These are phyloP conservation scores for Phytophthora ramorum DNA, from an alignment of 352 stramenopile genomes.

Conservation along the genomic window DNA sequence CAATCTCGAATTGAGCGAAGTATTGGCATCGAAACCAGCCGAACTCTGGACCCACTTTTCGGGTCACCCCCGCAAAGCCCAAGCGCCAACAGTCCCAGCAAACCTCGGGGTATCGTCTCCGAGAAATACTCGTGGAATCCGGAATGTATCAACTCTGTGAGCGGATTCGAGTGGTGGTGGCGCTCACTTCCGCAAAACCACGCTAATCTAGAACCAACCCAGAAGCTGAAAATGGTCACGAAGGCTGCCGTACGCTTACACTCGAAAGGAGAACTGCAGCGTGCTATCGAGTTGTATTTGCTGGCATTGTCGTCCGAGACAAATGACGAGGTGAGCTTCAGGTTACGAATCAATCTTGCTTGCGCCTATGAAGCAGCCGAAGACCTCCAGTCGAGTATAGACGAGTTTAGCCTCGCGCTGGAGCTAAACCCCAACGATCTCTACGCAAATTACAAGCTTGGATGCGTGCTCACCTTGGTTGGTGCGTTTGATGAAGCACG, in stretches of 20 bases:
- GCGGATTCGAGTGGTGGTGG: conserved; percentile 87
- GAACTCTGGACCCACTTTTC: conserved; percentile 36
- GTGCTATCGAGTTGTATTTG: conserved; percentile 75
- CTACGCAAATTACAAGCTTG: conserved; percentile 73
- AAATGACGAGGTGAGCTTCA: conserved; percentile 65
- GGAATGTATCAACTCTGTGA: conserved; percentile 79
- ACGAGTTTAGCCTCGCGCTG: conserved; percentile 55
- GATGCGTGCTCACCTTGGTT: conserved; percentile 43
- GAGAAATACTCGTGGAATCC: conserved; percentile 79
- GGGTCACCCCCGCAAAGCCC: conserved; percentile 47
- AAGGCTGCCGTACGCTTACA: conserved; percentile 77
- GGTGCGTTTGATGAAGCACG: conserved; percentile 52
- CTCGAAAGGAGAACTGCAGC: conserved; percentile 63
- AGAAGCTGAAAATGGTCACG: conserved; percentile 85
- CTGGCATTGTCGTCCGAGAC: conserved; percentile 63
- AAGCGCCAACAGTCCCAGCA: conserved; percentile 24
- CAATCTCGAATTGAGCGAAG: conserved; percentile 24
- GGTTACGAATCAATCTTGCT: conserved; percentile 72
- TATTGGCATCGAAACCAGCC: background rate
- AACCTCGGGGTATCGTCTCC: conserved; percentile 48
- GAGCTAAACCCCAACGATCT: conserved; percentile 49
- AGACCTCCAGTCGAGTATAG: conserved; percentile 42
- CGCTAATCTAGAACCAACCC: conserved; percentile 59
- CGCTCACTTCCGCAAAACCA: conserved; percentile 73
- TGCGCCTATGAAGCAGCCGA: conserved; percentile 62